Conservation (phyloP, 495 filamentous ascomycete species). For the Trypethelium eluteriae region DNA sequence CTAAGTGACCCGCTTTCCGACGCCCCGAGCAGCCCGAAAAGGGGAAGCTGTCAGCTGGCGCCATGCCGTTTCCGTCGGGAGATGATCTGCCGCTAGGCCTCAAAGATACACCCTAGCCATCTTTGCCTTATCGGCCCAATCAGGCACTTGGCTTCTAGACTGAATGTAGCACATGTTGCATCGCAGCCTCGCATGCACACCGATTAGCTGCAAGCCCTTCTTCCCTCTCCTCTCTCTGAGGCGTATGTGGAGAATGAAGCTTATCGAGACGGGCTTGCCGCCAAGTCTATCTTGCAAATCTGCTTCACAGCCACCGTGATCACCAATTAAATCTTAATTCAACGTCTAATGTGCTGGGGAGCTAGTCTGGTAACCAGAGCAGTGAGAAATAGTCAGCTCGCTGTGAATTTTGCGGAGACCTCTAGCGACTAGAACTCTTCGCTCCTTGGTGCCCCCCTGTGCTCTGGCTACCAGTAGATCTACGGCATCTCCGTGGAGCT, state of each 20-base stretch:
- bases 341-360: not conserved
- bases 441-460: too few species aligned
- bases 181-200: not conserved
- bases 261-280: not conserved
- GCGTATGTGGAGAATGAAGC: not conserved
- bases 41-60: not conserved
- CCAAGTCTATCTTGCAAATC: not conserved
- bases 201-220: not conserved
- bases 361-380: too few species aligned
- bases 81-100: not conserved
- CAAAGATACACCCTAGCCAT: too few species aligned
- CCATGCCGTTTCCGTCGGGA: conserved; percentile 1
- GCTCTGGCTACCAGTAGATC: too few species aligned
- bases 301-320: not conserved
- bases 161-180: not conserved
- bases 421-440: not conserved
- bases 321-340: conserved; percentile 8
- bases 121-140: conserved; percentile 2
- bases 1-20: too few species aligned
- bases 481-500: not conserved
- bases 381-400: not conserved
- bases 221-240: not conserved
- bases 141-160: not conserved
- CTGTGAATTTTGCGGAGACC: not conserved
- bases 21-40: not conserved